Conservation (phyloP, 2,329 filamentous ascomycete genomes). For the Xylaria sp. region DNA sequence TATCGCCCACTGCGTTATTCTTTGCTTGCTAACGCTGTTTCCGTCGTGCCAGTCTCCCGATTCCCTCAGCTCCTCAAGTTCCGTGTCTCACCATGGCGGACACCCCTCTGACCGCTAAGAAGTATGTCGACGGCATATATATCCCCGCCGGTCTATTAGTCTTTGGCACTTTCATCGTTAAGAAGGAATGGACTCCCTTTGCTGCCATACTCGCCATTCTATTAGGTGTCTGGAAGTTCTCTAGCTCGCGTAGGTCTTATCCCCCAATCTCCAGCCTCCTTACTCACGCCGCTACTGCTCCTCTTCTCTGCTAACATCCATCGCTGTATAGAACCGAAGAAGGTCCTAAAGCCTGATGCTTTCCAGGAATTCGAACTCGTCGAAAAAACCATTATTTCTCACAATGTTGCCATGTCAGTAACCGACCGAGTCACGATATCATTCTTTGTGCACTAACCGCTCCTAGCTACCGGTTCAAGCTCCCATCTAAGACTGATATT, state of each 20-base stretch:
- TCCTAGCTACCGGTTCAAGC: constrained; percentile 86
- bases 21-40: constrained; percentile 5
- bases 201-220: constrained; percentile 70
- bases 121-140: constrained; percentile 80
- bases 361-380: constrained; percentile 94
- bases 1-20: background rate
- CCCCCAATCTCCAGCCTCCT: background rate
- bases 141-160: constrained; percentile 82
- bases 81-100: constrained; percentile 45
- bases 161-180: constrained; percentile 76
- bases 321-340: constrained; percentile 66
- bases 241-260: constrained; percentile 68
- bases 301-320: constrained; percentile 27
- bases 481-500: constrained; percentile 77
- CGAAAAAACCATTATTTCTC: constrained; percentile 94
- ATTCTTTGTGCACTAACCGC: constrained; percentile 6
- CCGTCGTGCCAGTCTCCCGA: constrained; percentile 1
- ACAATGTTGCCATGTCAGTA: constrained; percentile 93
- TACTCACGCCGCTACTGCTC: too few species aligned
- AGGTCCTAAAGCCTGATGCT: constrained; percentile 81
- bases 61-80: background rate
- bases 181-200: constrained; percentile 76
- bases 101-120: constrained; percentile 55
- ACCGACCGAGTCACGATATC: constrained; percentile 10
- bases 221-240: constrained; percentile 75